Evolutionary conservation across 345 rosid genomes (phyloP), one percentile per base, ranked within the genome.

Genomic region (Clausena lansium): DNA sequence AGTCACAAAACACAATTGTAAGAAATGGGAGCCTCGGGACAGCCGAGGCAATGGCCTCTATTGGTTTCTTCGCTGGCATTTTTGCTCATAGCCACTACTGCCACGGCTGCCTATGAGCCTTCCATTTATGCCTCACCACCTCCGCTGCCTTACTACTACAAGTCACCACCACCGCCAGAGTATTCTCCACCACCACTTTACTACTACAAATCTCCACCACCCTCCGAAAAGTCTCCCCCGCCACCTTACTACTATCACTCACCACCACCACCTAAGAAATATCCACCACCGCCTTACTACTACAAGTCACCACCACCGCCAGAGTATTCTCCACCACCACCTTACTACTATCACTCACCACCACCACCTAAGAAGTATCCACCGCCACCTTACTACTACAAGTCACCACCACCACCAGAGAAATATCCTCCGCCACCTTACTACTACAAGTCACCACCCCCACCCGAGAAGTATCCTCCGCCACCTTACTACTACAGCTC

Each of bases 51-150:
- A 57, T 80, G 82, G 80, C 80, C 79, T 73, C 74, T 69, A 15
- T 60, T 85, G 60, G 25, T 83, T 74, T 71, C 24, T 24, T 88
- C 76, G 2, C 19, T 85, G 22, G 78, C 81, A 33, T 62, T 86
- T 66, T 84, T 78, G 79, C 78, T 88, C 72, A 5, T 77, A 5
- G 87, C 84, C 63, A 75, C 83, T 4, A 22, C 20, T 74, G 79
- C 39, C 55, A 78, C 30, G 1, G 80, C 74, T 0, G 80, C 79
- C 17, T 27, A 72, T 10, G 75, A 86, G 75, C 84, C 84, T 79
- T 86, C 77, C 24, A 22, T 47, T 11, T 76, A 81, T 33, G 28
- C 70, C 47, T 64, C 78, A 7, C 77, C 78, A 14, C 70, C 78
- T 28, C 81, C 73, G 5, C 60, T 80, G 0, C 78, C 67, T 0